phyloP scores from a whole-genome alignment of 495 filamentous ascomycete species.

The Aspergillus cavernicola region DNA sequence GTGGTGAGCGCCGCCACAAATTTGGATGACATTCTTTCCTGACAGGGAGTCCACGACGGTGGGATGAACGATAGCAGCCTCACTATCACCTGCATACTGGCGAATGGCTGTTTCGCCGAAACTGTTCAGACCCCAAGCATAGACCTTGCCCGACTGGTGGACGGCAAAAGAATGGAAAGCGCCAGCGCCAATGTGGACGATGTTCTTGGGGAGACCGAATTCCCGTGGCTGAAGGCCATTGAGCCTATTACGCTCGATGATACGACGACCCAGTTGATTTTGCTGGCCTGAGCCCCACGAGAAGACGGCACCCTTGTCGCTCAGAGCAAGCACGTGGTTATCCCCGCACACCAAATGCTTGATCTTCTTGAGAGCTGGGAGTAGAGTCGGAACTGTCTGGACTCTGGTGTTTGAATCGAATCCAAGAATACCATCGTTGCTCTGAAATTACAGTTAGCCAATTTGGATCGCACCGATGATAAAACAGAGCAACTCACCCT shows the following conservation, averaged over 20 bases:
- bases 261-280: slow-evolving; percentile 60
- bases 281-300: slow-evolving; percentile 64
- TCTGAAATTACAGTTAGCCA: slow-evolving; percentile 32
- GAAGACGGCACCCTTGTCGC: slow-evolving; percentile 51
- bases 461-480: not conserved
- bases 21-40: slow-evolving; percentile 36
- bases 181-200: slow-evolving; percentile 51
- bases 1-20: slow-evolving; percentile 58
- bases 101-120: slow-evolving; percentile 76
- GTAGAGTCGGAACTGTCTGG: slow-evolving; percentile 46
- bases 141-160: slow-evolving; percentile 65
- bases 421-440: slow-evolving; percentile 56
- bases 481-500: slow-evolving; percentile 40
- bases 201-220: slow-evolving; percentile 61
- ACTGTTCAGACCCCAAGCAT: slow-evolving; percentile 84
- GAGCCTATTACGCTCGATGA: slow-evolving; percentile 50
- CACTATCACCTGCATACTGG: slow-evolving; percentile 63
- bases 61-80: slow-evolving; percentile 54
- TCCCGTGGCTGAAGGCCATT: slow-evolving; percentile 64
- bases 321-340: slow-evolving; percentile 61
- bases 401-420: slow-evolving; percentile 43
- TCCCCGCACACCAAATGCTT: slow-evolving; percentile 53
- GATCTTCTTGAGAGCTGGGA: slow-evolving; percentile 54
- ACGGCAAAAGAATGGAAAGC: slow-evolving; percentile 68
- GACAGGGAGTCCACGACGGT: slow-evolving; percentile 58